Evolutionary conservation across 1,139 yeast species (phyloP), one percentile per base, ranked within the genome.

Genomic region (Geotrichum citri-aurantii): DNA sequence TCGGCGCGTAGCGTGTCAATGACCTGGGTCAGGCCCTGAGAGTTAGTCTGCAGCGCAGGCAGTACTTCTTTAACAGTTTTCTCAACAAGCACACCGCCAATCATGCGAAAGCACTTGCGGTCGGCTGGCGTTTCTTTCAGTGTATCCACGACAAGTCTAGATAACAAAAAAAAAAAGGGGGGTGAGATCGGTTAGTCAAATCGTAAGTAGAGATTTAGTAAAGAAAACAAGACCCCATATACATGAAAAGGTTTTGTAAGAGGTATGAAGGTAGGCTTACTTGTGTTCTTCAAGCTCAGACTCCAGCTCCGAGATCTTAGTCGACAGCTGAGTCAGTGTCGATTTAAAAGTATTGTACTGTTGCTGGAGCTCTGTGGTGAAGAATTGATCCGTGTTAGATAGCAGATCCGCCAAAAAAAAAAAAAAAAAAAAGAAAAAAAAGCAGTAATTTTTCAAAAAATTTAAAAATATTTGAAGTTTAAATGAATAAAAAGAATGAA

Each of bases 11-110:
- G 65, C 11, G 74, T 71, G 33, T 63, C 64, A 46, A 75, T 62
- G 7, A 75, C 78, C 47, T 66, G 65, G 37, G 67, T 60, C 50
- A 76, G 69, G 11, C 77, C 80, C 61, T 75, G 71, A 64, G 78
- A 72, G 65, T 91, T 95, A 26, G 80, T 78, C 60, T 81, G 78
- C 59, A 95, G 76, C 12, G 88, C 79, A 52, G 87, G 87, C 19
- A 81, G 74, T 7, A 92, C 95, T 53, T 89, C 91, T 42, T 80
- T 85, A 2, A 91, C 93, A 6, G 84, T 80, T 65, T 88, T 86
- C 69, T 92, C 95, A 27, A 92, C 88, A 54, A 95, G 78, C 0
- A 93, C 96, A 3, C 96, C 96, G 17, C 97, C 97, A 48, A 93
- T 81, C 97, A 93, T 90, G 69, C 96, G 84, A 75, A 85, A 92